A percentile compares a stretch with the other conserved stretches of the same genome.
Evolutionary conservation across 1,284 basidiomycete species (phyloP).

Genomic region (Dichomitus squalens): DNA sequence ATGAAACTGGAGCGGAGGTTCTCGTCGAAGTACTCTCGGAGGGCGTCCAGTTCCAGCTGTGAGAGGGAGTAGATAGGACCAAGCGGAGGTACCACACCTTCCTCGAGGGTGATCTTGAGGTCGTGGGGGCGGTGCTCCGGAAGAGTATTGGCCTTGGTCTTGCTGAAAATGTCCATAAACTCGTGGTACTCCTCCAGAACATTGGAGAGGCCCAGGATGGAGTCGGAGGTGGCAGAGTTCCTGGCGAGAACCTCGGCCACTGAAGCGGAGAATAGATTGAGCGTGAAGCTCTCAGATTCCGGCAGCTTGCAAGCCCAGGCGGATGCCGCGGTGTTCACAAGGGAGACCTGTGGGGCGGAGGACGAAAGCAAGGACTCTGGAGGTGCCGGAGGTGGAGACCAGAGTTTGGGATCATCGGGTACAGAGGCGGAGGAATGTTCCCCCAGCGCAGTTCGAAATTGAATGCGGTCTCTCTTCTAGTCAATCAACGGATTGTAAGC

Average conservation of each 20-base stretch:
- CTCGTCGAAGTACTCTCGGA: slow-evolving; percentile 39
- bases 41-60: slow-evolving; percentile 29
- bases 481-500: no score
- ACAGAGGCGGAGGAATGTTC: no score
- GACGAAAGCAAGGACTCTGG: no score
- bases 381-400: no score
- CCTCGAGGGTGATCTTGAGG: slow-evolving; percentile 19
- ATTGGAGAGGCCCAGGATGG: slow-evolving; percentile 26
- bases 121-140: slow-evolving; percentile 16
- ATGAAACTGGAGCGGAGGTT: slow-evolving; percentile 40
- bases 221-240: slow-evolving; percentile 4
- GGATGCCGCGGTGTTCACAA: slow-evolving; percentile 17
- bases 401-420: no score
- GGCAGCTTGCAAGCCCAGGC: slow-evolving; percentile 7
- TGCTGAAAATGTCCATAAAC: slow-evolving; percentile 19
- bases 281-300: slow-evolving; percentile 5
- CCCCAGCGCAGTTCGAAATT: no score
- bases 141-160: slow-evolving; percentile 7
- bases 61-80: slow-evolving; percentile 30
- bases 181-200: slow-evolving; percentile 17
- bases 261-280: background rate
- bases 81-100: slow-evolving; percentile 12
- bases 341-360: background rate
- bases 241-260: background rate
- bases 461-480: no score